Percentiles rank a stretch among this genome's conserved stretches.
phyloP scores from a whole-genome alignment of 2,329 filamentous ascomycete genomes.

The Iodosphaeria phyllophila region DNA sequence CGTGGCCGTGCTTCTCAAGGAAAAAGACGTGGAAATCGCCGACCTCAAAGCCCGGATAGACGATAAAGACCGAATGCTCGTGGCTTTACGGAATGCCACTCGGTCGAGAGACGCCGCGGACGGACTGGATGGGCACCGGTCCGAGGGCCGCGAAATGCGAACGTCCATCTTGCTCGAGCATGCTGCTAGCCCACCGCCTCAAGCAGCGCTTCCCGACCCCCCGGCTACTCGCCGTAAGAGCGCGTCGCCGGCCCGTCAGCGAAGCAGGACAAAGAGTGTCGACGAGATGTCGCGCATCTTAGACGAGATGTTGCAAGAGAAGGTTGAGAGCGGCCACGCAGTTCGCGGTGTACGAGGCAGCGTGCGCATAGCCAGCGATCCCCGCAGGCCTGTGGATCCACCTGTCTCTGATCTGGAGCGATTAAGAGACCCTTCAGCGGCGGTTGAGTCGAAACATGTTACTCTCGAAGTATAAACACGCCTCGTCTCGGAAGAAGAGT shows the following conservation, averaged over 20 bases:
- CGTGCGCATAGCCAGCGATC: slow-evolving; percentile 33
- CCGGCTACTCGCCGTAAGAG: slow-evolving; percentile 11
- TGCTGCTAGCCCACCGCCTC: slow-evolving; percentile 14
- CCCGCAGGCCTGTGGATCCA: slow-evolving; percentile 21
- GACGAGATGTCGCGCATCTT: slow-evolving; percentile 89
- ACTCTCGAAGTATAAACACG: slow-evolving; percentile 11
- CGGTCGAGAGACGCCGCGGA: slow-evolving; percentile 74
- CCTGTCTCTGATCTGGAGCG: slow-evolving; percentile 17
- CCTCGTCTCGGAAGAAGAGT: too few species aligned
- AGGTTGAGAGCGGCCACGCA: slow-evolving; percentile 58
- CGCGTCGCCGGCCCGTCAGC: slow-evolving; percentile 22
- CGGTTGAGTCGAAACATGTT: slow-evolving; percentile 8
- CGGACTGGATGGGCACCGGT: slow-evolving; percentile 14
- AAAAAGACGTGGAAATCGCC: slow-evolving; percentile 84
- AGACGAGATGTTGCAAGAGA: slow-evolving; percentile 90
- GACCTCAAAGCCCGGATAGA: slow-evolving; percentile 79
- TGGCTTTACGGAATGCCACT: slow-evolving; percentile 67
- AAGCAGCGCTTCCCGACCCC: slow-evolving; percentile 13
- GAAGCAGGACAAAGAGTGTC: slow-evolving; percentile 47
- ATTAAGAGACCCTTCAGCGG: slow-evolving; percentile 14
- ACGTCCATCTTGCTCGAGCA: slow-evolving; percentile 13
- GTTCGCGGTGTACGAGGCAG: slow-evolving; percentile 49
- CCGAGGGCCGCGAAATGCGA: slow-evolving; percentile 6
- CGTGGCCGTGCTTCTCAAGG: slow-evolving; percentile 51
- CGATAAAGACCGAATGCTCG: slow-evolving; percentile 88